These are phyloP conservation scores for Sporothrix protearum DNA, from an alignment of 2,329 filamentous ascomycete genomes.

Conservation along the genomic window DNA sequence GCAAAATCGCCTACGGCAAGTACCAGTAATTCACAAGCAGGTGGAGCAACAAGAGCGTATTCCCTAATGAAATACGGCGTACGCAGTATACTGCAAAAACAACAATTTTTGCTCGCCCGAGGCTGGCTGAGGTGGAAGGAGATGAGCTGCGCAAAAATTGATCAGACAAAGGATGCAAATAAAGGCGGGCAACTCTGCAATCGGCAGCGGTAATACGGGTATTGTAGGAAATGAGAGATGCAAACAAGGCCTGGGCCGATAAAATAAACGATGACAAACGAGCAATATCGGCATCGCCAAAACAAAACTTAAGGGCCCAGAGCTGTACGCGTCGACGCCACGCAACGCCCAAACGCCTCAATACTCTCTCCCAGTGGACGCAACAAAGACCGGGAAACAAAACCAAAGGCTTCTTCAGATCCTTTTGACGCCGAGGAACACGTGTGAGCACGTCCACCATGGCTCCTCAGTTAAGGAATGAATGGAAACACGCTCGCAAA, in stretches of 20 bases:
- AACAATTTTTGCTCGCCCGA: not conserved
- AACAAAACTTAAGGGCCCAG: not conserved
- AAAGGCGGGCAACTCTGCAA: not conserved
- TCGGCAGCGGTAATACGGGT: not conserved
- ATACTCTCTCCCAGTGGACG: not conserved
- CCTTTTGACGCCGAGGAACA: not conserved
- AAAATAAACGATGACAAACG: not conserved
- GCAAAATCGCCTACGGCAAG: not conserved
- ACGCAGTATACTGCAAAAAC: not conserved
- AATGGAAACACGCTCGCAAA: not conserved
- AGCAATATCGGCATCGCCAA: not conserved
- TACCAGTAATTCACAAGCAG: not conserved
- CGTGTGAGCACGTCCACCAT: not conserved
- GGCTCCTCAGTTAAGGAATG: constrained; percentile 2
- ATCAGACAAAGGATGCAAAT: not conserved
- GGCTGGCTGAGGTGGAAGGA: not conserved
- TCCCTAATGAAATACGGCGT: not conserved
- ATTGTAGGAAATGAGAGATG: not conserved
- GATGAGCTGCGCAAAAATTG: not conserved
- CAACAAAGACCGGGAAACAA: not conserved
- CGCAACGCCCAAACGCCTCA: not conserved
- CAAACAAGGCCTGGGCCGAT: not conserved
- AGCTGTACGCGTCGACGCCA: not conserved
- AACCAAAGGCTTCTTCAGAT: not conserved
- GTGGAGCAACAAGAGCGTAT: constrained; percentile 7